A percentile compares a stretch with the other conserved stretches of the same genome.
These are phyloP conservation scores for Boechera divaricarpa DNA, from an alignment of 345 rosid species.

Conservation along the genomic window DNA sequence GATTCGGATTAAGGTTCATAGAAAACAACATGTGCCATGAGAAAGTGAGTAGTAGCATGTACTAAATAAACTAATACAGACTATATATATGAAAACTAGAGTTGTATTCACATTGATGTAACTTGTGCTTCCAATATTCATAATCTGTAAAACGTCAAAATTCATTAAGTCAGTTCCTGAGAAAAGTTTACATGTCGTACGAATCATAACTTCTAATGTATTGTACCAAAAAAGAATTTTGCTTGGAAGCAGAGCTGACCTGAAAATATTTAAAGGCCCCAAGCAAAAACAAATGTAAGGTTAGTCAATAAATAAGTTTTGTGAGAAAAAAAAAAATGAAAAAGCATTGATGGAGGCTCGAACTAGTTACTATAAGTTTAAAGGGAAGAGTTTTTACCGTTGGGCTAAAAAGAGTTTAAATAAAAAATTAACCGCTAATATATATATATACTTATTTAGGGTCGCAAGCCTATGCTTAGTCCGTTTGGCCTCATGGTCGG, in stretches of 20 bases:
- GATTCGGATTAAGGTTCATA: conserved; percentile 40
- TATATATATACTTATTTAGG: too few species aligned
- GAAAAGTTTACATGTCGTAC: conserved; percentile 32
- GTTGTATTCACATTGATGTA: conserved; percentile 34
- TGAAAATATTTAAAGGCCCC: too few species aligned
- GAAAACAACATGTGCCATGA: conserved; percentile 35
- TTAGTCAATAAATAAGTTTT: too few species aligned
- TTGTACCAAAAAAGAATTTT: conserved; percentile 6
- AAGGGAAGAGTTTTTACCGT: too few species aligned
- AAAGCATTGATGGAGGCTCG: too few species aligned
- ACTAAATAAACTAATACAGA: conserved; percentile 23
- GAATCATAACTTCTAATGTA: conserved; percentile 21
- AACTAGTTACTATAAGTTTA: too few species aligned
- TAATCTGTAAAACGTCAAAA: conserved; percentile 32
- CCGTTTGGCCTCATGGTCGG: too few species aligned
- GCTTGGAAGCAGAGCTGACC: neutral
- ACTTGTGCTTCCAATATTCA: conserved; percentile 33
- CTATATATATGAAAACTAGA: conserved; percentile 10
- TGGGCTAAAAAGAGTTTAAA: too few species aligned
- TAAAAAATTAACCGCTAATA: too few species aligned
- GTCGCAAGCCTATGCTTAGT: too few species aligned
- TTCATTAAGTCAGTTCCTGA: conserved; percentile 35
- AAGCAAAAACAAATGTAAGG: too few species aligned
- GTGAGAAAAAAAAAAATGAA: too few species aligned
- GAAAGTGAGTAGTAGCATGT: conserved; percentile 37